phyloP scores from a whole-genome alignment of 371 early-diverging fungal species.

The Lichtheimia corymbifera region DNA sequence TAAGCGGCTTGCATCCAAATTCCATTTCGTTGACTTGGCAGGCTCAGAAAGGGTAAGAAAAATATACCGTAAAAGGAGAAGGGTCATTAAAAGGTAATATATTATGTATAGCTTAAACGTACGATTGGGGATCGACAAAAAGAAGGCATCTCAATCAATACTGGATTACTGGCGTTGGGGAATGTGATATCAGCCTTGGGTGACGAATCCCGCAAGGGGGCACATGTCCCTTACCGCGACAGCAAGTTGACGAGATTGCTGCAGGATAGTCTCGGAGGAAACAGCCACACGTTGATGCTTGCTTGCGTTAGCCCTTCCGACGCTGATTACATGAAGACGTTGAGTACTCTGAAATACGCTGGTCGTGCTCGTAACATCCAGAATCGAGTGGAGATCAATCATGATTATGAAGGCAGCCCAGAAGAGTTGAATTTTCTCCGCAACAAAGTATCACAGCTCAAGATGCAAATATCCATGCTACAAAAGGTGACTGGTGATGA shows the following conservation, averaged over 20 bases:
- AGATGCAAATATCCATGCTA: conserved; percentile 46
- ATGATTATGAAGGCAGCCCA: conserved; percentile 21
- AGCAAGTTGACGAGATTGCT: conserved; percentile 91
- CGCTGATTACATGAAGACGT: conserved; percentile 79
- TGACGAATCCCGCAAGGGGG: conserved; percentile 59
- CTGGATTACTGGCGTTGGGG: conserved; percentile 93
- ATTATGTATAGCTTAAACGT: conserved; percentile 67
- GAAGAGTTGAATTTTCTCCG: conserved; percentile 59
- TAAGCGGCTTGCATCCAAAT: conserved; percentile 73
- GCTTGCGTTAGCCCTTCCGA: conserved; percentile 86
- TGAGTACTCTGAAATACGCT: conserved; percentile 89
- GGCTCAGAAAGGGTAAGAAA: conserved; percentile 92
- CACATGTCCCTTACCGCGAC: conserved; percentile 93
- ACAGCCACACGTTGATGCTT: conserved; percentile 86
- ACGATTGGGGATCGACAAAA: conserved; percentile 90
- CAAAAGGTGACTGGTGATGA: conserved; percentile 16
- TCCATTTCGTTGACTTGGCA: conserved; percentile 99
- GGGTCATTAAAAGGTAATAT: neutral
- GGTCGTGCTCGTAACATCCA: conserved; percentile 84
- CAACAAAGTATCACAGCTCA: conserved; percentile 59
- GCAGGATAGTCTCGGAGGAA: conserved; percentile 94
- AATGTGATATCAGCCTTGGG: conserved; percentile 97
- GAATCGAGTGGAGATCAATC: conserved; percentile 61
- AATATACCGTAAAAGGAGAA: neutral
- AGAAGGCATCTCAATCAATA: conserved; percentile 97